A percentile compares a stretch with the other conserved stretches of the same genome.
These are phyloP conservation scores for Saturnispora serradocipensis DNA, from an alignment of 805 yeast genomes.

Conservation along the genomic window DNA sequence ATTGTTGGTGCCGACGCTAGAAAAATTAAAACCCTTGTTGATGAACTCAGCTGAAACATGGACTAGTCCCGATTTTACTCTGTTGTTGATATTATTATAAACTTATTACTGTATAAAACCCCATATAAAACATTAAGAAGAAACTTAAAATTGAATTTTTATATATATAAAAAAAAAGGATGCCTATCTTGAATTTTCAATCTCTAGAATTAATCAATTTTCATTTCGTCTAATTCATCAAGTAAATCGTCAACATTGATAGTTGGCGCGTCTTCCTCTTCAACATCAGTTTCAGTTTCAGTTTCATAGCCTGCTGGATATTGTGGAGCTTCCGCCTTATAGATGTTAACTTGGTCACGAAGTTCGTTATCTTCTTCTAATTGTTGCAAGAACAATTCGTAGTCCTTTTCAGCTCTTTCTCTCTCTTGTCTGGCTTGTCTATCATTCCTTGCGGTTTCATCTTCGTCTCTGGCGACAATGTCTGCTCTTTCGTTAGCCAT, in stretches of 20 bases:
- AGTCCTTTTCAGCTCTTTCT: slow-evolving; percentile 89
- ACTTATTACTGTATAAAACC: slow-evolving; percentile 1
- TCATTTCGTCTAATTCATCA: slow-evolving; percentile 93
- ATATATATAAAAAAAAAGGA: background rate
- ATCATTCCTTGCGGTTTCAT: slow-evolving; percentile 35
- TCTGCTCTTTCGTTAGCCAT: slow-evolving; percentile 96
- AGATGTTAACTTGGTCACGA: slow-evolving; percentile 82
- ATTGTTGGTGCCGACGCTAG: slow-evolving; percentile 57
- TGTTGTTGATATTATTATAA: background rate
- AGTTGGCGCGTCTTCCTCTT: slow-evolving; percentile 78
- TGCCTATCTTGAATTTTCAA: background rate
- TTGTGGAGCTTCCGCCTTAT: slow-evolving; percentile 43
- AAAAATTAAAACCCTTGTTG: slow-evolving; percentile 4
- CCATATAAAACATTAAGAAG: background rate
- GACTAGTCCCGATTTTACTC: background rate
- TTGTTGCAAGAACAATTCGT: slow-evolving; percentile 92
- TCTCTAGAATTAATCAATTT: slow-evolving; percentile 37
- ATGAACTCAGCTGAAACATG: slow-evolving; percentile 4
- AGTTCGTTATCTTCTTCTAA: slow-evolving; percentile 94
- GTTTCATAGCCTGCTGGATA: slow-evolving; percentile 38
- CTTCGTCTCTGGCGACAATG: slow-evolving; percentile 45
- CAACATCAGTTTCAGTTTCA: slow-evolving; percentile 59
- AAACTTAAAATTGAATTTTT: background rate
- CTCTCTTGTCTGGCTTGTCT: slow-evolving; percentile 80
- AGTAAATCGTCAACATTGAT: slow-evolving; percentile 85